phyloP scores from a whole-genome alignment of 2,329 filamentous ascomycete species.

The Ceratocystis smalleyi region DNA sequence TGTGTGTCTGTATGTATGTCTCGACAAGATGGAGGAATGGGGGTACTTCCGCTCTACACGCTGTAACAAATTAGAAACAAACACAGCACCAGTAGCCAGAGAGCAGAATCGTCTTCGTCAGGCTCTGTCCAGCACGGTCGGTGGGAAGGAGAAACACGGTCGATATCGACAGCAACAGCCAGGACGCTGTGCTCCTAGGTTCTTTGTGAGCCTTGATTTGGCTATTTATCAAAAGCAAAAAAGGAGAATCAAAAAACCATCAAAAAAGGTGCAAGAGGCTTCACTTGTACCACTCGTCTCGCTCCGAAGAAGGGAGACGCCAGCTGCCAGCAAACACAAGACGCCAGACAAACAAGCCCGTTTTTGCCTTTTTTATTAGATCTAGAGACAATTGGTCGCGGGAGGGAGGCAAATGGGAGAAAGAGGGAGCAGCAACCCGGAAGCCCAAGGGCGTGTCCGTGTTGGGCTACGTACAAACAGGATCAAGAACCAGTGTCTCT shows the following conservation, averaged over 20 bases:
- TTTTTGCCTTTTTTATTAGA: not conserved
- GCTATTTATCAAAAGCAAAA: not conserved
- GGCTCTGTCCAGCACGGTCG: too few relatives aligned
- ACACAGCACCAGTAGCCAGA: not conserved
- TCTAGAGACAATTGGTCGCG: not conserved
- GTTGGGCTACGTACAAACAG: not conserved
- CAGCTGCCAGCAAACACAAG: not conserved
- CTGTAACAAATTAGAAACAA: slow-evolving; percentile 2
- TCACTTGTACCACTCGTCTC: not conserved
- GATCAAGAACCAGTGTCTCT: not conserved
- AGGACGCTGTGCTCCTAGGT: too few relatives aligned
- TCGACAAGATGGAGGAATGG: not conserved
- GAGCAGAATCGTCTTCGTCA: not conserved
- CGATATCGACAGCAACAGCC: too few relatives aligned
- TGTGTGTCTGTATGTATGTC: too few relatives aligned
- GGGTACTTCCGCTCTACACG: not conserved
- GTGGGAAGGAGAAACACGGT: too few relatives aligned
- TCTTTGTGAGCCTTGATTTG: too few relatives aligned
- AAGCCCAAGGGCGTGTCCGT: not conserved
- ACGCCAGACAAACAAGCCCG: not conserved
- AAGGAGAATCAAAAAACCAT: not conserved
- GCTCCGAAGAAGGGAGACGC: not conserved
- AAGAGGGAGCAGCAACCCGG: not conserved
- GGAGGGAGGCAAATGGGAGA: not conserved
- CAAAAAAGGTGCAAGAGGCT: not conserved